Conservation (phyloP, 2,329 filamentous ascomycete genomes). For the Exophiala lecanii-corni region DNA sequence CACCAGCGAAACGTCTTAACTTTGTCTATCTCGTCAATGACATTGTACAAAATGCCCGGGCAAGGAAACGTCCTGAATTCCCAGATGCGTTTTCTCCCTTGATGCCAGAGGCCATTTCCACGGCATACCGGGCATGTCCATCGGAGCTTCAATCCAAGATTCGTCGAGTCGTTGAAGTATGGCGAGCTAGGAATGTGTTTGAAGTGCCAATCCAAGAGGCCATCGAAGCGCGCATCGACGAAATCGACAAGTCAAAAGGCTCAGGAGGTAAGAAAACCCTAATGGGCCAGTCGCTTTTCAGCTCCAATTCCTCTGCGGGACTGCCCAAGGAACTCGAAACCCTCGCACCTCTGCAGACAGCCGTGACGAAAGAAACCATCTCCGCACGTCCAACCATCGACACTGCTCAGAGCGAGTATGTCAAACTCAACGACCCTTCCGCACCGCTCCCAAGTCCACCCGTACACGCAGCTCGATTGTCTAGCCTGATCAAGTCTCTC, state of each 20-base stretch:
- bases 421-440: slow-evolving; percentile 71
- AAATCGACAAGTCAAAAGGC: slow-evolving; percentile 53
- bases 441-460: slow-evolving; percentile 71
- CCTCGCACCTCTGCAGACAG: slow-evolving; percentile 69
- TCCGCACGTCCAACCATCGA: slow-evolving; percentile 63
- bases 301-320: slow-evolving; percentile 46
- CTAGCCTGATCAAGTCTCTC: slow-evolving; percentile 81
- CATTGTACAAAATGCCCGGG: slow-evolving; percentile 93
- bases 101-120: slow-evolving; percentile 81
- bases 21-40: slow-evolving; percentile 96
- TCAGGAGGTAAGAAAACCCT: slow-evolving; percentile 46
- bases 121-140: slow-evolving; percentile 86
- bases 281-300: slow-evolving; percentile 67
- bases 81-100: slow-evolving; percentile 84
- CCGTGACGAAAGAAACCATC: slow-evolving; percentile 66
- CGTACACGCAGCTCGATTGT: slow-evolving; percentile 85
- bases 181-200: slow-evolving; percentile 83
- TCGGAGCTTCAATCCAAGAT: slow-evolving; percentile 84
- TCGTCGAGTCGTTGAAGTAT: slow-evolving; percentile 86
- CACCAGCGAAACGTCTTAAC: slow-evolving; percentile 79
- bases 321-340: slow-evolving; percentile 73
- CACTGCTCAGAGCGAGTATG: slow-evolving; percentile 74
- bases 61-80: slow-evolving; percentile 87
- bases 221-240: slow-evolving; percentile 73
- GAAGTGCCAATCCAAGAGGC: slow-evolving; percentile 72